A percentile compares a stretch with the other conserved stretches of the same genome.
phyloP scores from a whole-genome alignment of 495 filamentous ascomycete species.

The Opeltia flavorubescens region DNA sequence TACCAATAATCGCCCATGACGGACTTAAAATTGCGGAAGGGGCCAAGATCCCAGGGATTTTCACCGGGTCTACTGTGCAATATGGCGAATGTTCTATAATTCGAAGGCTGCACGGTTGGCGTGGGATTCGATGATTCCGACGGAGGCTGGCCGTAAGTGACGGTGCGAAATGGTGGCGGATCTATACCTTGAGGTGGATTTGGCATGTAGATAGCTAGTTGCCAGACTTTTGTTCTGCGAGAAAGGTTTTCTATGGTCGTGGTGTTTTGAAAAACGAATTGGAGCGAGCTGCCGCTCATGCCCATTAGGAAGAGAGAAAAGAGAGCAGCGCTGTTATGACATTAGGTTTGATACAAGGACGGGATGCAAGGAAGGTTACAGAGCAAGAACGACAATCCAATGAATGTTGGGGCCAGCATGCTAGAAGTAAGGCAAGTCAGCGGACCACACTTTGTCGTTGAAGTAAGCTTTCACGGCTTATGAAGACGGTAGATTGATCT shows the following conservation, averaged over 20 bases:
- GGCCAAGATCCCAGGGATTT: slow-evolving; percentile 65
- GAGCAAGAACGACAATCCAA: slow-evolving; percentile 38
- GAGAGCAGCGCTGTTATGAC: slow-evolving; percentile 35
- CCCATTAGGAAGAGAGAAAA: slow-evolving; percentile 63
- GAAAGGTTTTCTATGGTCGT: slow-evolving; percentile 73
- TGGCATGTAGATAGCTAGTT: slow-evolving; percentile 61
- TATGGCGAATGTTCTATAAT: slow-evolving; percentile 54
- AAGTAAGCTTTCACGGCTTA: background rate
- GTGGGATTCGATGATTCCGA: background rate
- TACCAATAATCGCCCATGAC: slow-evolving; percentile 55
- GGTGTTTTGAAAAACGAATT: slow-evolving; percentile 54
- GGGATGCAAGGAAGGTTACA: slow-evolving; percentile 25
- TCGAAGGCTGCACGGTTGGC: slow-evolving; percentile 7
- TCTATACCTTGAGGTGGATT: slow-evolving; percentile 26
- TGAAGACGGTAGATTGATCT: background rate
- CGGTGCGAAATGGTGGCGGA: slow-evolving; percentile 31
- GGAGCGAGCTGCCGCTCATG: slow-evolving; percentile 57
- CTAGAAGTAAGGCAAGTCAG: slow-evolving; percentile 8
- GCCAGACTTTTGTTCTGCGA: slow-evolving; percentile 45
- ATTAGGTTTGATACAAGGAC: slow-evolving; percentile 8
- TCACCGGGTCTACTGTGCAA: slow-evolving; percentile 57
- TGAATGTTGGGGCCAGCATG: slow-evolving; percentile 30
- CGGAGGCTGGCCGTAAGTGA: slow-evolving; percentile 21
- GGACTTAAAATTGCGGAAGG: slow-evolving; percentile 52
- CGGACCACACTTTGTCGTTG: background rate